Evolutionary conservation across 2,329 filamentous ascomycete genomes (phyloP), one percentile per base, ranked within the genome.

Genomic region (Colletotrichum ledebouriae): DNA sequence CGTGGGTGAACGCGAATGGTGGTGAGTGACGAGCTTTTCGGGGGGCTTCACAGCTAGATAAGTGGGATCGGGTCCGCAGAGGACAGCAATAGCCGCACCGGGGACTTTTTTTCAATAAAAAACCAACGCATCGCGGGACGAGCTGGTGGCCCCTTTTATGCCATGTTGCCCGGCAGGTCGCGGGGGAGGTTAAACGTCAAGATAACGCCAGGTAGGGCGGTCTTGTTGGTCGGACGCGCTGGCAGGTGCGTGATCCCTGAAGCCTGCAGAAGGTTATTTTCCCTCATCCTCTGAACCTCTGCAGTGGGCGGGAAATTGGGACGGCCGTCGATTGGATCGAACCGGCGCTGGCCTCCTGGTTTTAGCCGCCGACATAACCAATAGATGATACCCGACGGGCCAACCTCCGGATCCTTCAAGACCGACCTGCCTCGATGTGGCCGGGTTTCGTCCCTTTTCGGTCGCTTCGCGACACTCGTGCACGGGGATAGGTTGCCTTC

Each of bases 191-290:
- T 49, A 59, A 59, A 49, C n/a, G 33, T 60, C 44, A 41, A 60
- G 37, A 60, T 50, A 52, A 60, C 13, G 11, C 12, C 33, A 47
- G 46, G 58, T 50, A 50, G 58, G 46, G 58, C 42, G n/a, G 58
- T 49, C 44, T 20, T 39, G 49, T 53, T 53, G 49, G 49, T 37
- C 34, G 34, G 44, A 20, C 44, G 42, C 13, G 58, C 46, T 52
- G 58, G 20, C 44, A 50, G 42, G 41, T 59, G 46, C 44, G 42
- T 60, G 44, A 60, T 60, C 46, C 58, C 58, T 60, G 58, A 25
- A 52, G 34, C 10, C 5, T 52, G 58, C 58, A 60, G 52, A 60
- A 52, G 39, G 58, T 60, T 60, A 60, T 60, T 52, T 29, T 60
- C 29, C 34, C 34, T 52, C 46, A 29, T 22, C 58, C 12, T 34